Percentiles rank a stretch among this genome's conserved stretches.
phyloP scores from a whole-genome alignment of 306 rosid species.

The Quercus suber region DNA sequence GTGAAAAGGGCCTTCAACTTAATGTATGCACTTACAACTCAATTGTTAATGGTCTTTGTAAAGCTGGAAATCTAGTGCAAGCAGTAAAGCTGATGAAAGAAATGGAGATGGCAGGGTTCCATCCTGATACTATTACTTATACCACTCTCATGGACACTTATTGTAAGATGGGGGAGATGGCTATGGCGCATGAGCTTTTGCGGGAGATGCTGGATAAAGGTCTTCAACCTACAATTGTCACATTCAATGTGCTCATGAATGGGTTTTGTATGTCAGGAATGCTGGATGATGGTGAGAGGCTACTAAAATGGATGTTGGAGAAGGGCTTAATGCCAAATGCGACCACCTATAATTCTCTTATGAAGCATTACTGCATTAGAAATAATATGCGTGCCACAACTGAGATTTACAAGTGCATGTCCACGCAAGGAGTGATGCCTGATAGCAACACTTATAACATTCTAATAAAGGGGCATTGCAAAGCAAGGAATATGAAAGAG shows the following conservation, averaged over 20 bases:
- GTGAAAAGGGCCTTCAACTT: constrained; percentile 68
- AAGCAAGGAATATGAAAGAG: constrained; percentile 84
- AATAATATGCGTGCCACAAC: constrained; percentile 57
- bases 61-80: constrained; percentile 63
- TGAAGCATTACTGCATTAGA: constrained; percentile 85
- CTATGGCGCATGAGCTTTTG: constrained; percentile 63
- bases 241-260: constrained; percentile 88
- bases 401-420: constrained; percentile 64
- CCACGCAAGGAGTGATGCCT: constrained; percentile 57
- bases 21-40: constrained; percentile 76
- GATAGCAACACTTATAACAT: constrained; percentile 73
- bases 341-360: constrained; percentile 72
- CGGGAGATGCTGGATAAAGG: constrained; percentile 65
- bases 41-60: constrained; percentile 77
- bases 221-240: constrained; percentile 77
- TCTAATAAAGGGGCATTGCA: constrained; percentile 82
- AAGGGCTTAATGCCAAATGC: constrained; percentile 73
- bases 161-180: constrained; percentile 72
- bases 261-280: constrained; percentile 82
- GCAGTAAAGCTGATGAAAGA: constrained; percentile 67
- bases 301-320: constrained; percentile 77
- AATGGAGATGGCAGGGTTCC: constrained; percentile 68
- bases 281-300: constrained; percentile 78
- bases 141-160: constrained; percentile 88
- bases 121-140: constrained; percentile 75